Conservation (phyloP, 108 stramenopile species). For the Cyclostephanos invisitatus region DNA sequence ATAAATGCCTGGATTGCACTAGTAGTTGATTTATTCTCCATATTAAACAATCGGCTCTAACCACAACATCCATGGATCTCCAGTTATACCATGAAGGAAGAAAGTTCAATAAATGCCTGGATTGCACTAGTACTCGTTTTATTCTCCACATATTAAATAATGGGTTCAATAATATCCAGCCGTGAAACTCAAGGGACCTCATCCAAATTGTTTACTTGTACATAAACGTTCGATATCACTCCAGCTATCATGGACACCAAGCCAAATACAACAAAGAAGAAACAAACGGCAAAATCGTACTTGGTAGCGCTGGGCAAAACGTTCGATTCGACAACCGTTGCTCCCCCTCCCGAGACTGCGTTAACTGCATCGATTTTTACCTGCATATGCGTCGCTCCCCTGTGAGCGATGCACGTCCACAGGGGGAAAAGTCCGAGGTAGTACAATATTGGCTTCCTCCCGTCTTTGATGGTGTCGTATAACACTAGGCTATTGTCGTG, state of each 20-base stretch:
- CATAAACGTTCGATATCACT: slow-evolving; percentile 67
- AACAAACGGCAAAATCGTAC: slow-evolving; percentile 54
- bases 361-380: slow-evolving; percentile 30
- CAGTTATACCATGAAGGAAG: neutral
- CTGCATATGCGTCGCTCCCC: slow-evolving; percentile 30
- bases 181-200: neutral
- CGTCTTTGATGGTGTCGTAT: slow-evolving; percentile 26
- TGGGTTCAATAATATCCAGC: too few species aligned
- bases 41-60: too few species aligned
- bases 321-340: slow-evolving; percentile 17
- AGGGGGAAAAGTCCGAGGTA: slow-evolving; percentile 43
- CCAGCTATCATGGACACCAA: slow-evolving; percentile 64
- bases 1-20: too few species aligned
- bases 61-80: neutral
- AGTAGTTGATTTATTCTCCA: too few species aligned
- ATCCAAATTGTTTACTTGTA: slow-evolving; percentile 45
- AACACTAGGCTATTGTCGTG: slow-evolving; percentile 9
- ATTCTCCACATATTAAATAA: too few species aligned
- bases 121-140: too few species aligned
- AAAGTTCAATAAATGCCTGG: neutral
- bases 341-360: slow-evolving; percentile 16
- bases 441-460: slow-evolving; percentile 49
- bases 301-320: slow-evolving; percentile 46
- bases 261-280: slow-evolving; percentile 80
- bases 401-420: slow-evolving; percentile 45